Evolutionary conservation across 2,329 filamentous ascomycete species (phyloP).

Genomic region (Diaporthe humulicola): DNA sequence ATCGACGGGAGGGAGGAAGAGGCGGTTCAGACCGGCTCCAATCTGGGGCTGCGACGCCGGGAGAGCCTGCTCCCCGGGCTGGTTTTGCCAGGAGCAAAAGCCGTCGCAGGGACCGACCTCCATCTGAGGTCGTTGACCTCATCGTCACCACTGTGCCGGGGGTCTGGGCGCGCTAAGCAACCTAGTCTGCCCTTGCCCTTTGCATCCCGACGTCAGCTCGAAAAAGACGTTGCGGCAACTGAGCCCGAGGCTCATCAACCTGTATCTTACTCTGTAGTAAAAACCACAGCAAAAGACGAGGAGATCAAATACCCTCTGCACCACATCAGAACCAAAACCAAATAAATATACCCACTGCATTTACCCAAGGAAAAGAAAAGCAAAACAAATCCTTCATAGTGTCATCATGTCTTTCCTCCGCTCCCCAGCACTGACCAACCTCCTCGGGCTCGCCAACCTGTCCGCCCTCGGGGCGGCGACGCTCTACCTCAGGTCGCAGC

Average conservation of each 20-base stretch:
- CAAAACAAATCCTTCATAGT: neutral
- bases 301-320: neutral
- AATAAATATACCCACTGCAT: neutral
- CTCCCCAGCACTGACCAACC: constrained; percentile 31
- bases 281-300: neutral
- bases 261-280: neutral
- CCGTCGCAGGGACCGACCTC: neutral
- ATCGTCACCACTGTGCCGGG: neutral
- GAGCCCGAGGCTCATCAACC: neutral
- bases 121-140: constrained; percentile 14
- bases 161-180: constrained; percentile 16
- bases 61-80: neutral
- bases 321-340: neutral
- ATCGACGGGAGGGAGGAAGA: neutral
- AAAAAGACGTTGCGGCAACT: constrained; percentile 2
- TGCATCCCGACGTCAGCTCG: neutral
- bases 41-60: neutral
- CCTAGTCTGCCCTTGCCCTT: constrained; percentile 21
- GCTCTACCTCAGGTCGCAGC: constrained; percentile 23
- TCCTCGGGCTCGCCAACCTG: constrained; percentile 30
- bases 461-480: constrained; percentile 30
- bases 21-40: neutral
- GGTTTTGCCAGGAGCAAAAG: neutral
- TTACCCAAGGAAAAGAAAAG: neutral
- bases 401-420: constrained; percentile 33